Conservation (phyloP, 768 basidiomycete genomes). For the Termitomyces sp. region DNA sequence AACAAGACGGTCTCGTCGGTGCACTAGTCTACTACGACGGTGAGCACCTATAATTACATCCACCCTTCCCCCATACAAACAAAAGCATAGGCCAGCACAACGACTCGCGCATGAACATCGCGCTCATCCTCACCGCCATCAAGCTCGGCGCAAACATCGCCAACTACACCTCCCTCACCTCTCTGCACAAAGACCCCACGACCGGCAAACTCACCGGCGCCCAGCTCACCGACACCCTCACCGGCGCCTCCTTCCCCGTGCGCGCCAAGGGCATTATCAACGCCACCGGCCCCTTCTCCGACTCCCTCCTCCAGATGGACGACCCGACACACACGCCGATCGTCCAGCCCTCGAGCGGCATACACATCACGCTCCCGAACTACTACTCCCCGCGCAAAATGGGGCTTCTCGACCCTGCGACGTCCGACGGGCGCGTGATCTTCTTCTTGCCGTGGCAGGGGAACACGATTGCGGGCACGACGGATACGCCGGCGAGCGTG, state of each 20-base stretch:
- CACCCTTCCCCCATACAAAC: constrained; percentile 5
- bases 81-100: constrained; percentile 81
- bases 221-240: constrained; percentile 72
- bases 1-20: constrained; percentile 85
- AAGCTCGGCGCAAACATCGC: constrained; percentile 82
- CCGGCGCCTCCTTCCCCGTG: constrained; percentile 77
- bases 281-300: constrained; percentile 93
- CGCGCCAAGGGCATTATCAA: constrained; percentile 91
- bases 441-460: constrained; percentile 99
- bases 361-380: constrained; percentile 95
- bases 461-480: constrained; percentile 95
- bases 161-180: constrained; percentile 86
- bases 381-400: constrained; percentile 95
- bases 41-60: constrained; percentile 22
- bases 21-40: constrained; percentile 98
- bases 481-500: constrained; percentile 76
- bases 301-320: constrained; percentile 79
- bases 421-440: constrained; percentile 94
- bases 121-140: constrained; percentile 90
- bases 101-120: constrained; percentile 97
- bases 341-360: constrained; percentile 87
- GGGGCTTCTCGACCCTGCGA: constrained; percentile 93
- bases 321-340: constrained; percentile 74
- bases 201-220: constrained; percentile 67
- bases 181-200: constrained; percentile 56